Base-by-base conservation (phyloP, 768 basidiomycete genomes). In the Gloeopeniophorella convolvens region DNA sequence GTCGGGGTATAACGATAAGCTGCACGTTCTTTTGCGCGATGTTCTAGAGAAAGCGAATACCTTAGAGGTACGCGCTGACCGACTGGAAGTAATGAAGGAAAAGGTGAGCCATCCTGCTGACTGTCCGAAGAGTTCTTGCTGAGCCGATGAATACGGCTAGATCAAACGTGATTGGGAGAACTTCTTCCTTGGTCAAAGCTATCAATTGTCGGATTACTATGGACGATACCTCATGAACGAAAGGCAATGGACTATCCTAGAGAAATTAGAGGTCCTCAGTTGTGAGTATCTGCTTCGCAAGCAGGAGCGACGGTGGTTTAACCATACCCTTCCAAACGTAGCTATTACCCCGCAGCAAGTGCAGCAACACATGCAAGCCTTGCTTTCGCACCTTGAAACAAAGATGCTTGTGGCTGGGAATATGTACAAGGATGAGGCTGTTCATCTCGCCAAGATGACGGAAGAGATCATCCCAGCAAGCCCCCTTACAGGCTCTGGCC, bases 1-100 rank as follows among this genome's bases (percentile, higher is more conserved):
- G 46, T 76, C 73, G 39, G 96, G 96, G 5, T 98, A 96, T 69
- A 94, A 92, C 62, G 93, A 98, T 68, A 97, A 95, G 67, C 71
- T 90, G 56, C 70, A 79, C 6, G 79, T 86, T 2, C 76, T 98
- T 32, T 75, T 83, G 5, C 70, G 82, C 59, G 75, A 82, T 53
- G 78, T 97, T 45, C 63, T 94, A 36, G 78, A 83, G 54, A 81
- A 79, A 57, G 70, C 85, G 54, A 84, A 78, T 63, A 69, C 68
- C 21, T 69, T 92, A 42, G 69, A 75, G 57, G 72, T 94, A 24
- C 73, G 80, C 58, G 69, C 77, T n/a, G 78, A 86, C 49, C 73
- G 94, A 46, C 76, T 97, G 51, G 76, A 72, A 35, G 79, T 96
- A 26, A 80, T 93, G 64, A 87, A 85, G 62, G 90, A 97, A 66